Percentiles rank a stretch among this genome's conserved stretches.
Evolutionary conservation across 768 basidiomycete species (phyloP).

Genomic region (Mycena sanguinolenta): DNA sequence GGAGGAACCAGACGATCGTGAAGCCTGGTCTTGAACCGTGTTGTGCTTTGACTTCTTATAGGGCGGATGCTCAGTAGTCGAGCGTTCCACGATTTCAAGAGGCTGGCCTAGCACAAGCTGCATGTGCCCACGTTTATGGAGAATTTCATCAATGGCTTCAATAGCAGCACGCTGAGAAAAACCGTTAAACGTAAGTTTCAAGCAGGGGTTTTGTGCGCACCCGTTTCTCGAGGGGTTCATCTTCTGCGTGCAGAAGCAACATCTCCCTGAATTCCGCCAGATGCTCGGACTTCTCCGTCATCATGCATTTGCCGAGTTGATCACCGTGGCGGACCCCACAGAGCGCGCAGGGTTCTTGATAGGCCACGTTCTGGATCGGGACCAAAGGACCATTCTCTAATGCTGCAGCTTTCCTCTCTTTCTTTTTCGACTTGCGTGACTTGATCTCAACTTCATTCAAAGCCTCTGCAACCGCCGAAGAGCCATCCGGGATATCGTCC

Average conservation of each 20-base stretch:
- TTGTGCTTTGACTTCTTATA: conserved; percentile 41
- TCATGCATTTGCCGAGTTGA: conserved; percentile 63
- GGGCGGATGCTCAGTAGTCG: conserved; percentile 30
- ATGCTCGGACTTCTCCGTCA: conserved; percentile 76
- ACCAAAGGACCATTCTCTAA: conserved; percentile 28
- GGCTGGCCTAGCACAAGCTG: conserved; percentile 75
- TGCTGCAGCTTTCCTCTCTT: conserved; percentile 15
- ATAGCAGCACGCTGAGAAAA: conserved; percentile 71
- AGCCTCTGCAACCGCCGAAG: conserved; percentile 24
- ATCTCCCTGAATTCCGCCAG: conserved; percentile 79
- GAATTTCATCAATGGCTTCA: conserved; percentile 74
- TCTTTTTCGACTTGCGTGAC: conserved; percentile 32
- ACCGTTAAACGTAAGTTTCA: conserved; percentile 20
- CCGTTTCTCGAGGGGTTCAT: conserved; percentile 75
- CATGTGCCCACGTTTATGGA: conserved; percentile 68
- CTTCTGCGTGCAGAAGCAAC: conserved; percentile 71
- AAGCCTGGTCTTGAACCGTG: conserved; percentile 1
- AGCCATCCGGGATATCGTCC: conserved; percentile 21
- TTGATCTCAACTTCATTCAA: conserved; percentile 29
- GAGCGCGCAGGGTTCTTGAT: conserved; percentile 63
- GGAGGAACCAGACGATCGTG: conserved; percentile 11
- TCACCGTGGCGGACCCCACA: conserved; percentile 68
- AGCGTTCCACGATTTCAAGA: conserved; percentile 62
- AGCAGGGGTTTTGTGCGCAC: conserved; percentile 53
- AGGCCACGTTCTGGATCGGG: conserved; percentile 35